These are phyloP conservation scores for Lindgomyces ingoldianus DNA, from an alignment of 495 filamentous ascomycete genomes.

Conservation along the genomic window DNA sequence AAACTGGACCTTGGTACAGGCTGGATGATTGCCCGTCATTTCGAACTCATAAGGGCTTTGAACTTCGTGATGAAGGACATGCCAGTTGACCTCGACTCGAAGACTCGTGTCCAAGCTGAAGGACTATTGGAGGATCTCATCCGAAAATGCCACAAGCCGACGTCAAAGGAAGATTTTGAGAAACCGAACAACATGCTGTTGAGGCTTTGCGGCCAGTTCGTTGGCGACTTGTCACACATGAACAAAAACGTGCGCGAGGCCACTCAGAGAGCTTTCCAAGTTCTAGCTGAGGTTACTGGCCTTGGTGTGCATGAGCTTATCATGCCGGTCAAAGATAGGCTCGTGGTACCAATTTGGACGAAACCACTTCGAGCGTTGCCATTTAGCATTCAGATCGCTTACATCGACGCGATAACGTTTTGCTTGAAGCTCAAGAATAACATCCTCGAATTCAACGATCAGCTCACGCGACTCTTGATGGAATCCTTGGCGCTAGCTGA, in stretches of 20 bases:
- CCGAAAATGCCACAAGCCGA: constrained; percentile 68
- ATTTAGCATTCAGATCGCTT: constrained; percentile 91
- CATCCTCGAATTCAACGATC: constrained; percentile 86
- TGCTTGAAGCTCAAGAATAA: constrained; percentile 82
- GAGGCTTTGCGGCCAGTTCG: constrained; percentile 77
- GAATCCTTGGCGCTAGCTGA: constrained; percentile 92
- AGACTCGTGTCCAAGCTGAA: constrained; percentile 77
- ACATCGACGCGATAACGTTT: constrained; percentile 95
- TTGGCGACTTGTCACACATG: constrained; percentile 86
- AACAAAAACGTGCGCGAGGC: constrained; percentile 90
- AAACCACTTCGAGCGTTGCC: constrained; percentile 92
- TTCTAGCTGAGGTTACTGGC: constrained; percentile 72
- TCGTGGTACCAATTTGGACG: constrained; percentile 84
- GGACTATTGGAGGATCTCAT: constrained; percentile 78
- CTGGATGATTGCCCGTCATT: constrained; percentile 78
- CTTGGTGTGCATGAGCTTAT: constrained; percentile 83
- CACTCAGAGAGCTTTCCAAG: constrained; percentile 75
- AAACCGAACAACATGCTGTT: constrained; percentile 65
- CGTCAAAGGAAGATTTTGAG: constrained; percentile 73
- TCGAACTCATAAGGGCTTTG: constrained; percentile 80
- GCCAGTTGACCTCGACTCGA: constrained; percentile 84
- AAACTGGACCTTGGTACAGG: constrained; percentile 77
- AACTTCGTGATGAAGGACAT: constrained; percentile 98
- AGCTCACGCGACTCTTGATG: constrained; percentile 83
- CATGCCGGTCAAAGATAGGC: constrained; percentile 78